phyloP scores from a whole-genome alignment of 257 asterid species.

The Nicotiana tabacum region DNA sequence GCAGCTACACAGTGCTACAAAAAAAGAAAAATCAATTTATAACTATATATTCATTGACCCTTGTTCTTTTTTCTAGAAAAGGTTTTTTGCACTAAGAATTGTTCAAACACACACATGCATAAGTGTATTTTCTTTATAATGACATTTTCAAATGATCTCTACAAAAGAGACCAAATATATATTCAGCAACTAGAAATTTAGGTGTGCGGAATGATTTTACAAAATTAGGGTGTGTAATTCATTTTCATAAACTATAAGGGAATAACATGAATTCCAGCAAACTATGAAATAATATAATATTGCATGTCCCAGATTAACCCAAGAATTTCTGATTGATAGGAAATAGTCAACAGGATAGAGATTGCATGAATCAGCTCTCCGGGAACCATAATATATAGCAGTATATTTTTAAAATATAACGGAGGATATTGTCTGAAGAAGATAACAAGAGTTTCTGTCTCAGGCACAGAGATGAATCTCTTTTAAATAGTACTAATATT shows the following conservation, averaged over 20 bases:
- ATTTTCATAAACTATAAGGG: background rate
- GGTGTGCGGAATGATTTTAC: background rate
- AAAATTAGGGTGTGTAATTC: background rate
- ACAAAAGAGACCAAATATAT: background rate
- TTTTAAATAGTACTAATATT: too few relatives aligned
- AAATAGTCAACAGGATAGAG: slow-evolving; percentile 4
- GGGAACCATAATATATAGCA: background rate
- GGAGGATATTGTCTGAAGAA: background rate
- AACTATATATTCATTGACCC: too few relatives aligned
- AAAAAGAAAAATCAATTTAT: too few relatives aligned
- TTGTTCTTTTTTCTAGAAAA: too few relatives aligned
- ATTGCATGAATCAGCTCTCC: background rate
- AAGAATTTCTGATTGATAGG: background rate
- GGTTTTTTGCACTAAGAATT: too few relatives aligned
- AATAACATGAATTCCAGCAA: background rate
- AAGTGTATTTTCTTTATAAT: too few relatives aligned
- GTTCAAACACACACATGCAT: too few relatives aligned
- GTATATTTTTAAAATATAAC: background rate
- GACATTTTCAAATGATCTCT: too few relatives aligned
- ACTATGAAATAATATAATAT: background rate
- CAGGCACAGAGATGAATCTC: background rate
- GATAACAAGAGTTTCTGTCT: background rate
- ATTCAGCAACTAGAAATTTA: background rate
- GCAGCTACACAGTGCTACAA: too few relatives aligned
- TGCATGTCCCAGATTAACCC: background rate